Evolutionary conservation across 257 asterid species (phyloP), one percentile per base, ranked within the genome.

Genomic region (Lycium barbarum): DNA sequence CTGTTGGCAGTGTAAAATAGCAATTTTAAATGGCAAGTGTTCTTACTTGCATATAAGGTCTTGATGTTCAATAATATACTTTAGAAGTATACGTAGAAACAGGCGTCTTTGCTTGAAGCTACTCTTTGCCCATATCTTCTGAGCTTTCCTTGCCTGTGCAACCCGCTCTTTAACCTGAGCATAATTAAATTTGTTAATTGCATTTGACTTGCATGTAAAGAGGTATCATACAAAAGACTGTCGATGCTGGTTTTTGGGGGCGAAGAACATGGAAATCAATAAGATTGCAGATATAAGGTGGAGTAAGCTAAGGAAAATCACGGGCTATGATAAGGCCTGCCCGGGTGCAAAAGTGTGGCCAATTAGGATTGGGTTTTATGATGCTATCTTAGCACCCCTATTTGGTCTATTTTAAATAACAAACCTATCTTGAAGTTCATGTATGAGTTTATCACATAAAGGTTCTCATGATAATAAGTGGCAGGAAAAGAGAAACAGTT

Each of bases 41-140:
- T 85, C 97, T 90, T 90, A 97, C 99, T 97, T 98, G 98, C 99
- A 97, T 89, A 97, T 97, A 83, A 95, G 98, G 80, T 93, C 94
- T 88, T 97, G 99, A 86, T 97, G 97, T 73, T 97, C 98, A 80
- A 97, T 90, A 68, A 97, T 97, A 87, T 94, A 97, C 90, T 97
- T 97, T 90, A 97, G 91, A 89, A 97, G 98, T 87, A 97, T 97
- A 90, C 98, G 91, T 66, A 97, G 90, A 90, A 97, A 95, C 85
- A 91, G 96, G 74, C 99, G 97, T 85, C 99, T 93, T 91, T 95
- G 97, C 95, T 94, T 97, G 93, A 97, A 97, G 92, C 94, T 95
- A 90, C 97, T 97, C 85, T 89, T 92, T 83, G 95, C 97, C 99
- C 99, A 97, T 81, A 89, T 91, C 89, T 88, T 91, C 88, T 97